phyloP scores from a whole-genome alignment of 192 early-diverging fungal genomes.

The Thamnidium elegans region DNA sequence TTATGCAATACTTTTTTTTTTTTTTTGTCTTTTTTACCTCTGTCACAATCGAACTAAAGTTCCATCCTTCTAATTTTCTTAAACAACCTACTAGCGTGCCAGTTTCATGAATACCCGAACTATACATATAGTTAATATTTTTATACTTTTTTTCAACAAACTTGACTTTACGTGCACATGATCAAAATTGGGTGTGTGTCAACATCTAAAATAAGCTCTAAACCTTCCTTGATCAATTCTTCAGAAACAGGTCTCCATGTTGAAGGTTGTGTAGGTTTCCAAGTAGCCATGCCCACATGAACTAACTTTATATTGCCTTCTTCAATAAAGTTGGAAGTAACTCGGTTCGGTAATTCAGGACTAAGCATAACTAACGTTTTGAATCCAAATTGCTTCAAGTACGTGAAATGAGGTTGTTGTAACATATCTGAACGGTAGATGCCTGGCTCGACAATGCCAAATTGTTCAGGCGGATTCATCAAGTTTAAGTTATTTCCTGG shows the following conservation, averaged over 20 bases:
- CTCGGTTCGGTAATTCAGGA: constrained; percentile 76
- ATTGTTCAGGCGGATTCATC: constrained; percentile 73
- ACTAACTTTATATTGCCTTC: constrained; percentile 65
- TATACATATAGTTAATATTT: constrained; percentile 20
- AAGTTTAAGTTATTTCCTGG: constrained; percentile 9
- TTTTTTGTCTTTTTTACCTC: constrained; percentile 53
- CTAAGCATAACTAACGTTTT: constrained; percentile 81
- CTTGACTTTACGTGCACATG: constrained; percentile 75
- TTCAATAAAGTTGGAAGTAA: constrained; percentile 72
- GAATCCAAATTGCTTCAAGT: constrained; percentile 72
- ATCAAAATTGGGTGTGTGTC: constrained; percentile 84
- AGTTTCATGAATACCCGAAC: constrained; percentile 90
- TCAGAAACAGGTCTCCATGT: constrained; percentile 92
- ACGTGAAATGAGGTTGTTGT: constrained; percentile 71
- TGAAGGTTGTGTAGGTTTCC: constrained; percentile 58
- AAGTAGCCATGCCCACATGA: constrained; percentile 64
- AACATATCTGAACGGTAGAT: constrained; percentile 84
- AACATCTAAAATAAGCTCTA: constrained; percentile 82
- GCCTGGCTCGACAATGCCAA: constrained; percentile 86
- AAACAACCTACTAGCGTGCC: constrained; percentile 92
- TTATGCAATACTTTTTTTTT: not conserved
- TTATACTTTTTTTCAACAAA: not conserved
- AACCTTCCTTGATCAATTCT: constrained; percentile 92
- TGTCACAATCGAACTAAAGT: constrained; percentile 94
- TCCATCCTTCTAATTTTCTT: constrained; percentile 91